Percentiles rank a stretch among this genome's conserved stretches.
Evolutionary conservation across 1,284 basidiomycete genomes (phyloP).

Genomic region (Cryptococcus maquisensis): DNA sequence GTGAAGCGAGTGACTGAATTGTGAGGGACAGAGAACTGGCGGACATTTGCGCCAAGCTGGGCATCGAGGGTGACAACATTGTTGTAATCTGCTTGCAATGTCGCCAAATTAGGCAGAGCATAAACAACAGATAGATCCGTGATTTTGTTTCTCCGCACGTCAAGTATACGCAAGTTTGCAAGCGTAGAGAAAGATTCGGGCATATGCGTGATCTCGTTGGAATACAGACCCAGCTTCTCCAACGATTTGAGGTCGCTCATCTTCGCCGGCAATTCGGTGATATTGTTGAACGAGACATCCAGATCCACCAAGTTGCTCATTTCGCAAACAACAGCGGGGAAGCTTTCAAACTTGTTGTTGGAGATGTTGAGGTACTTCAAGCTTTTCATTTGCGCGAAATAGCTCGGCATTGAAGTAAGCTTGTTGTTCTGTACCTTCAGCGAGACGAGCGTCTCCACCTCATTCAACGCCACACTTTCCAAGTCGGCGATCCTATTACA

Average conservation of each 20-base stretch:
- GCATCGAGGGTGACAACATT: slow-evolving; percentile 72
- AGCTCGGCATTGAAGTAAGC: slow-evolving; percentile 77
- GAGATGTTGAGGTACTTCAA: slow-evolving; percentile 87
- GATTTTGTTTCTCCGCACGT: slow-evolving; percentile 79
- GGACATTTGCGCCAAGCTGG: slow-evolving; percentile 62
- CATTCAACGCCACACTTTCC: slow-evolving; percentile 76
- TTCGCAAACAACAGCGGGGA: slow-evolving; percentile 73
- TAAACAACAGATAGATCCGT: slow-evolving; percentile 67
- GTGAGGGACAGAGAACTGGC: slow-evolving; percentile 49
- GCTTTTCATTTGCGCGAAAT: slow-evolving; percentile 69
- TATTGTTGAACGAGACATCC: slow-evolving; percentile 93
- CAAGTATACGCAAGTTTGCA: slow-evolving; percentile 63
- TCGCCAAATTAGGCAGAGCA: slow-evolving; percentile 64
- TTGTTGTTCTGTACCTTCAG: slow-evolving; percentile 91
- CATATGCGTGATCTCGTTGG: slow-evolving; percentile 76
- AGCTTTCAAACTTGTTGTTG: slow-evolving; percentile 87
- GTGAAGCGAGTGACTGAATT: slow-evolving; percentile 65
- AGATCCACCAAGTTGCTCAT: slow-evolving; percentile 74
- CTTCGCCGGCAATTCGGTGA: slow-evolving; percentile 73
- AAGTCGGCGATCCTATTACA: slow-evolving; percentile 90
- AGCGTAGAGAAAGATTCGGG: slow-evolving; percentile 66
- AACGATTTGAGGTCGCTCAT: slow-evolving; percentile 68
- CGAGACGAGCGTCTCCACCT: slow-evolving; percentile 66
- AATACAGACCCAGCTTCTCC: slow-evolving; percentile 76
- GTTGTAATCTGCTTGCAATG: slow-evolving; percentile 75